phyloP scores from a whole-genome alignment of 768 basidiomycete species.

The Lentinula guzmanii region DNA sequence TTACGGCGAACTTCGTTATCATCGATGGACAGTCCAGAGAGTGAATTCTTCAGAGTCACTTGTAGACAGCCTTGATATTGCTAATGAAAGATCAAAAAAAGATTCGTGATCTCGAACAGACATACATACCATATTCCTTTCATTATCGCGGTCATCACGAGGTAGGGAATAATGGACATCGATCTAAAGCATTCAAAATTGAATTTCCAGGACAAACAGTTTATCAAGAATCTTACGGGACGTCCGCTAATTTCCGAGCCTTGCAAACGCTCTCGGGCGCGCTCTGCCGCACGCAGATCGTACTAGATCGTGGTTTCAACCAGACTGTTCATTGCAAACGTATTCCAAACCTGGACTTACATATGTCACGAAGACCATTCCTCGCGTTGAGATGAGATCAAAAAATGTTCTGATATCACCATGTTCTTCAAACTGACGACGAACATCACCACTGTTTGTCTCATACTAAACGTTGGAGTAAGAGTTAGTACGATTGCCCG shows the following conservation, averaged over 20 bases:
- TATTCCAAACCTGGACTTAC: slow-evolving; percentile 48
- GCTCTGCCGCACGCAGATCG: slow-evolving; percentile 89
- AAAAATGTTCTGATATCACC: slow-evolving; percentile 98
- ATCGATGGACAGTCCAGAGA: slow-evolving; percentile 64
- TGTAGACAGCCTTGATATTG: slow-evolving; percentile 82
- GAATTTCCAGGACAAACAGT: background rate
- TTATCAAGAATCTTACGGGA: slow-evolving; percentile 51
- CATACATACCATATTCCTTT: slow-evolving; percentile 76
- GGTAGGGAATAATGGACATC: slow-evolving; percentile 98
- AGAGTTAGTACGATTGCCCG: slow-evolving; percentile 2
- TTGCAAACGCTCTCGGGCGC: slow-evolving; percentile 87
- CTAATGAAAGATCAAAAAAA: slow-evolving; percentile 22
- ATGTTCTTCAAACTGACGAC: slow-evolving; percentile 82
- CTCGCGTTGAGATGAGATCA: slow-evolving; percentile 88
- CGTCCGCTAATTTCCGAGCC: slow-evolving; percentile 83
- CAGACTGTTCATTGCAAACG: background rate
- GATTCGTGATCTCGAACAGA: background rate
- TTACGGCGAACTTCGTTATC: slow-evolving; percentile 82
- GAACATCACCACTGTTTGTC: slow-evolving; percentile 81
- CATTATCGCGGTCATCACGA: slow-evolving; percentile 74
- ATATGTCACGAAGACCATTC: slow-evolving; percentile 99
- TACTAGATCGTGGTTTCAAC: slow-evolving; percentile 42
- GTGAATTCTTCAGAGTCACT: slow-evolving; percentile 68
- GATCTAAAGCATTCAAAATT: slow-evolving; percentile 49
- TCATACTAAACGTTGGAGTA: slow-evolving; percentile 57